phyloP scores from a whole-genome alignment of 805 yeast genomes.

The Kodamaea sagamina region DNA sequence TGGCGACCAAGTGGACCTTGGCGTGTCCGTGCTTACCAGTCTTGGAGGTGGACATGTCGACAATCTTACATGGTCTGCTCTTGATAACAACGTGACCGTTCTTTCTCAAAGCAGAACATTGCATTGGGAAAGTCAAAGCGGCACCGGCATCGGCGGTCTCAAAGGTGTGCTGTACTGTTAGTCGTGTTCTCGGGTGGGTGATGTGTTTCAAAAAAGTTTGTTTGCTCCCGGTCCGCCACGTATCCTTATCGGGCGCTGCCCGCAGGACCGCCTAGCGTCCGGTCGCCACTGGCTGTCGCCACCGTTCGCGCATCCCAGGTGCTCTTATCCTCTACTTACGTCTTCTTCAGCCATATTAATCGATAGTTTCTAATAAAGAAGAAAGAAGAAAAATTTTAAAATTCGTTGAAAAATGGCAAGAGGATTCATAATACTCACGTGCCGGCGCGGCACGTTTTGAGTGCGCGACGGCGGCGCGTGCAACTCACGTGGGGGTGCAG shows the following conservation, averaged over 20 bases:
- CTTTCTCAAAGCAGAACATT: slow-evolving; percentile 99
- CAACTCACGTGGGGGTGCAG: too few relatives aligned
- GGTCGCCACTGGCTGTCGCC: background rate
- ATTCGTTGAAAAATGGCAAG: too few relatives aligned
- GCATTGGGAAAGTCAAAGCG: slow-evolving; percentile 97
- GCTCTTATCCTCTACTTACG: slow-evolving; percentile 27
- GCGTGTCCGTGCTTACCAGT: slow-evolving; percentile 99
- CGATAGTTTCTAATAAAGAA: slow-evolving; percentile 14
- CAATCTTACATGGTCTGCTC: slow-evolving; percentile 99
- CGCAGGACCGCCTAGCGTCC: background rate
- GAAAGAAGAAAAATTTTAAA: slow-evolving; percentile 16
- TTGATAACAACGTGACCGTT: slow-evolving; percentile 98
- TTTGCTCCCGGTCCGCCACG: too few relatives aligned
- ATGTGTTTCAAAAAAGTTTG: too few relatives aligned
- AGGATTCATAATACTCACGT: too few relatives aligned
- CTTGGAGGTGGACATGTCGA: slow-evolving; percentile 99
- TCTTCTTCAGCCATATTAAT: slow-evolving; percentile 44
- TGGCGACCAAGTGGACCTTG: slow-evolving; percentile 98
- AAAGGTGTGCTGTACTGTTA: slow-evolving; percentile 73
- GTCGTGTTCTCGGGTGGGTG: slow-evolving; percentile 17
- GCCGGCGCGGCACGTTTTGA: too few relatives aligned
- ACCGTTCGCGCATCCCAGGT: background rate
- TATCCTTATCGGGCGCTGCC: too few relatives aligned
- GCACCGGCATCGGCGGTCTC: slow-evolving; percentile 99
- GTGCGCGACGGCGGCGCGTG: too few relatives aligned